Conservation (phyloP, 257 asterid species). For the Verbena officinalis region DNA sequence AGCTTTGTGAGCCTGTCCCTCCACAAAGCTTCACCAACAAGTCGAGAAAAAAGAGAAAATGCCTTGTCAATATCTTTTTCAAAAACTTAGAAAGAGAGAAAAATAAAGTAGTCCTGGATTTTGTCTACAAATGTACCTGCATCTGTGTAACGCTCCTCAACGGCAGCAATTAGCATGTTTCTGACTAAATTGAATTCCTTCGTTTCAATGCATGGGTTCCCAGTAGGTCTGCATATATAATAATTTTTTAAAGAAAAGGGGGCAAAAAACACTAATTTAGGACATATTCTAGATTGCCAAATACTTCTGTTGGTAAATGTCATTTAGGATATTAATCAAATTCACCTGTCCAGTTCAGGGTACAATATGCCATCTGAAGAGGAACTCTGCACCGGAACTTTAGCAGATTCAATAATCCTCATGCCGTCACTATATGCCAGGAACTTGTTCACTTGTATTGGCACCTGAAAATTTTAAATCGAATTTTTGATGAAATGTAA, state of each 20-base stretch:
- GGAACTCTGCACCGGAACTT: slow-evolving; percentile 33
- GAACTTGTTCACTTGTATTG: slow-evolving; percentile 55
- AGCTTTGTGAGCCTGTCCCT: slow-evolving; percentile 84
- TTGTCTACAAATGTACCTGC: slow-evolving; percentile 40
- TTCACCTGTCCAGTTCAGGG: slow-evolving; percentile 48
- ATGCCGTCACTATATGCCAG: slow-evolving; percentile 55
- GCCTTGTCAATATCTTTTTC: background rate
- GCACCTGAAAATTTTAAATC: slow-evolving; percentile 38
- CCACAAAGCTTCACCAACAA: slow-evolving; percentile 60
- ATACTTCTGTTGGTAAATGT: background rate
- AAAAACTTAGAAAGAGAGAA: no score
- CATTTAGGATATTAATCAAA: background rate
- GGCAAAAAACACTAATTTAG: background rate
- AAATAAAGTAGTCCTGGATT: no score
- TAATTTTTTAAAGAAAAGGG: no score
- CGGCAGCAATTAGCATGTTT: slow-evolving; percentile 56
- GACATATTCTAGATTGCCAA: background rate
- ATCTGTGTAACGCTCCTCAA: slow-evolving; percentile 57
- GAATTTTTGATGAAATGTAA: background rate
- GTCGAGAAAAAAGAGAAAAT: background rate
- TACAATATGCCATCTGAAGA: slow-evolving; percentile 29
- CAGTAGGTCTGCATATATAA: slow-evolving; percentile 44
- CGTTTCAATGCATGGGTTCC: slow-evolving; percentile 51
- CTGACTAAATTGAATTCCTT: slow-evolving; percentile 50
- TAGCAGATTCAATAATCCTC: slow-evolving; percentile 51